phyloP scores from a whole-genome alignment of 257 asterid genomes.

The Lithospermum erythrorhizon region DNA sequence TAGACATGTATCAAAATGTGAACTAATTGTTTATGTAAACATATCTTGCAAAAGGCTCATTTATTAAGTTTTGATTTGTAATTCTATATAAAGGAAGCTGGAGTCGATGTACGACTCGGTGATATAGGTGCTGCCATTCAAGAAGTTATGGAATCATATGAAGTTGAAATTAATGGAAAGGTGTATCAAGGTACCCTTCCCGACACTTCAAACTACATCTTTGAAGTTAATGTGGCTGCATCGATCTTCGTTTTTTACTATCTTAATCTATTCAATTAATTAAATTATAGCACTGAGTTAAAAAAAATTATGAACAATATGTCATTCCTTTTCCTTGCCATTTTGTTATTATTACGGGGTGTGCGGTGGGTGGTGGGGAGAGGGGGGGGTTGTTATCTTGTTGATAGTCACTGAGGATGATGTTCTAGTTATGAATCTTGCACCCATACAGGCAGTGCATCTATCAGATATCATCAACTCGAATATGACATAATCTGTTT shows the following conservation, averaged over 20 bases:
- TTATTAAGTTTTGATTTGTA: conserved; percentile 6
- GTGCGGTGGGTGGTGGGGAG: no score
- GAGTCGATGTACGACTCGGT: conserved; percentile 89
- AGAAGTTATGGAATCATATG: conserved; percentile 99
- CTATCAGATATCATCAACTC: no score
- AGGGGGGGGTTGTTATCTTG: no score
- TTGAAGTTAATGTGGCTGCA: no score
- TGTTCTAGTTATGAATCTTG: no score
- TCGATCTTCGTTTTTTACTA: no score
- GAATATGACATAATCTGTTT: not conserved
- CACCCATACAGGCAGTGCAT: no score
- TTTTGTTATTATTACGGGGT: conserved; percentile 66
- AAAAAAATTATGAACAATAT: conserved; percentile 47
- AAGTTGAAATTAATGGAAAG: conserved; percentile 94
- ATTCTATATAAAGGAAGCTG: conserved; percentile 59
- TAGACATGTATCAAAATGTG: not conserved
- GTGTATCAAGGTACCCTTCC: conserved; percentile 58
- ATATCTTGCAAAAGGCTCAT: not conserved
- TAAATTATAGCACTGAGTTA: conserved; percentile 23
- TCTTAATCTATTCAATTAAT: conserved; percentile 29
- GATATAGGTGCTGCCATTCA: conserved; percentile 98
- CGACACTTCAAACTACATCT: no score
- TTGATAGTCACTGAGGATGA: no score
- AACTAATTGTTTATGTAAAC: conserved; percentile 2
- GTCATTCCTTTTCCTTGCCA: conserved; percentile 82